Conservation (phyloP, 176 grass and related monocot species). For the Eleusine coracana region DNA sequence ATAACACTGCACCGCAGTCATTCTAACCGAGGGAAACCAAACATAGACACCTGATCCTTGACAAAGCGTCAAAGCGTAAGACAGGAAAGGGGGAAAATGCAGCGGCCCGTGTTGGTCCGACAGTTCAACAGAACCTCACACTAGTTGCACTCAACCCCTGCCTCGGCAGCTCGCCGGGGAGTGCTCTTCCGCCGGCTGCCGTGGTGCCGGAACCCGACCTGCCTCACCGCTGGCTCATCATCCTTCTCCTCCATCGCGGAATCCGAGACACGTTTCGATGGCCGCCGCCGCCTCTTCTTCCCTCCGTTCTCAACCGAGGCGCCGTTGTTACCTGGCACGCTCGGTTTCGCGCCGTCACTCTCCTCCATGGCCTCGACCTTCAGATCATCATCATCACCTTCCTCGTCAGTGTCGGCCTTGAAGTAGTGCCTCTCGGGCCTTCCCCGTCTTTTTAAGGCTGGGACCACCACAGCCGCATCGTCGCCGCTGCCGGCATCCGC, state of each 20-base stretch:
- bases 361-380: constrained; percentile 43
- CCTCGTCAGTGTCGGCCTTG: constrained; percentile 55
- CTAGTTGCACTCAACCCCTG: constrained; percentile 66
- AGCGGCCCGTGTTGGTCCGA: not conserved
- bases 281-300: constrained; percentile 20
- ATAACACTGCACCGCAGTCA: not conserved
- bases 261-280: constrained; percentile 31
- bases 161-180: constrained; percentile 84
- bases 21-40: not conserved
- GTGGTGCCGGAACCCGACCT: constrained; percentile 69
- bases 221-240: constrained; percentile 23
- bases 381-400: constrained; percentile 30
- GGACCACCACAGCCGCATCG: constrained; percentile 60
- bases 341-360: constrained; percentile 31
- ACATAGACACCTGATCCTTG: constrained; percentile 10
- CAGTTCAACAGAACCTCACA: not conserved
- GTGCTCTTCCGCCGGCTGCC: constrained; percentile 89
- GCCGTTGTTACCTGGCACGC: constrained; percentile 19
- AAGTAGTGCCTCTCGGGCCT: constrained; percentile 57
- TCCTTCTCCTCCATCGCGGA: constrained; percentile 33
- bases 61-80: constrained; percentile 16
- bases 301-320: constrained; percentile 35
- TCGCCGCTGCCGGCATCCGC: constrained; percentile 49
- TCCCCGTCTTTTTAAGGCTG: constrained; percentile 67
- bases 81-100: not conserved